A percentile compares a stretch with the other conserved stretches of the same genome.
phyloP scores from a whole-genome alignment of 1,139 yeast species.

The Blastobotrys illinoisensis region DNA sequence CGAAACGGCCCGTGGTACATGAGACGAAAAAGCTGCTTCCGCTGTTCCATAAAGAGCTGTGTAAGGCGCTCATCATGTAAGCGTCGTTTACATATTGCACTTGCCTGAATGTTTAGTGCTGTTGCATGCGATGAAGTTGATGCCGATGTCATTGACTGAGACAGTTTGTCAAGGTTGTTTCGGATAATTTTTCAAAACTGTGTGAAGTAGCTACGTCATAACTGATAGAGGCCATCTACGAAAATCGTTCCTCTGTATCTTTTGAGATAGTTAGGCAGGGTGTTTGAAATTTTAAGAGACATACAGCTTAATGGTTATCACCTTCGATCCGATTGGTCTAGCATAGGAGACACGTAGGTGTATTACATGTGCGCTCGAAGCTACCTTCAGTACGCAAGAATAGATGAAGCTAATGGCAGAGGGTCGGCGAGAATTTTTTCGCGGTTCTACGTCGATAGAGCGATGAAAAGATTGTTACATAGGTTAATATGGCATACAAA shows the following conservation, averaged over 20 bases:
- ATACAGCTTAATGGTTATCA: background rate
- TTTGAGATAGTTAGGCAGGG: background rate
- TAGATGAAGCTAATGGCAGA: too few relatives aligned
- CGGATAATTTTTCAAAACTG: background rate
- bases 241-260: background rate
- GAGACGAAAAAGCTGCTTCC: constrained; percentile 29
- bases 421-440: too few relatives aligned
- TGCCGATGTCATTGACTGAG: constrained; percentile 24
- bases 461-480: too few relatives aligned
- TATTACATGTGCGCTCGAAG: too few relatives aligned
- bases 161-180: background rate
- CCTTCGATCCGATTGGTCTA: background rate
- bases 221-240: background rate
- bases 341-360: too few relatives aligned
- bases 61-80: constrained; percentile 1
- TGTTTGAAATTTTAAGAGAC: background rate
- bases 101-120: background rate
- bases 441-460: too few relatives aligned
- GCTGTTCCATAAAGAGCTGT: constrained; percentile 20
- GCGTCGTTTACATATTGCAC: background rate
- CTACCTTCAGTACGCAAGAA: too few relatives aligned
- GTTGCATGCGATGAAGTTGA: background rate
- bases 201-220: background rate
- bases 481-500: background rate
- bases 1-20: constrained; percentile 26